phyloP scores from a whole-genome alignment of 495 filamentous ascomycete species.

The Mytilinidion resinicola region DNA sequence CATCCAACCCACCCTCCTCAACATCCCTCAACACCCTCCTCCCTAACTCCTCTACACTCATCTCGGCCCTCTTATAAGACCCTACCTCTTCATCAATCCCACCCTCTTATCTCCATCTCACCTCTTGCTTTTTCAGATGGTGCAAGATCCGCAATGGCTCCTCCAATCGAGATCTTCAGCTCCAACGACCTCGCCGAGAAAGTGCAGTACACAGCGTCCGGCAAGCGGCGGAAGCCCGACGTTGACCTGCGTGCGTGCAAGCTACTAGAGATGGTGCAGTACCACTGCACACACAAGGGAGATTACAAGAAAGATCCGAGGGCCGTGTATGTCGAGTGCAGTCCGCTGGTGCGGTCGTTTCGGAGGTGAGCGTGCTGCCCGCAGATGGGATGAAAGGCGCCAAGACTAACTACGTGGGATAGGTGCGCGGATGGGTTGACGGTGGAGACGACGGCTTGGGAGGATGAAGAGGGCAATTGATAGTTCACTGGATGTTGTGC shows the following conservation, averaged over 20 bases:
- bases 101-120: background rate
- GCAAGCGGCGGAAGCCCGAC: constrained; percentile 47
- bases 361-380: constrained; percentile 53
- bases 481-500: background rate
- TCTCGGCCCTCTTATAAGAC: constrained; percentile 5
- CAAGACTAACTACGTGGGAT: constrained; percentile 9
- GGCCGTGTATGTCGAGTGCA: constrained; percentile 58
- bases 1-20: constrained; percentile 55
- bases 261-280: constrained; percentile 74
- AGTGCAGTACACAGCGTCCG: constrained; percentile 44
- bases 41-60: constrained; percentile 49
- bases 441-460: constrained; percentile 81
- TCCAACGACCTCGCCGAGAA: constrained; percentile 45
- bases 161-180: constrained; percentile 51
- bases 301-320: constrained; percentile 37
- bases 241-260: constrained; percentile 56
- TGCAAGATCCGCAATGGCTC: constrained; percentile 47
- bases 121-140: background rate
- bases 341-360: constrained; percentile 71
- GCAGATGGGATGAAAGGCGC: background rate
- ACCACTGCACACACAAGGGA: constrained; percentile 62
- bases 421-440: constrained; percentile 72
- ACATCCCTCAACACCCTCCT: constrained; percentile 59
- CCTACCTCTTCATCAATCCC: background rate
- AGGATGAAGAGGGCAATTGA: constrained; percentile 31